Evolutionary conservation across 139 green algal species (phyloP), one percentile per base, ranked within the genome.

Genomic region (Tetradesmus lagerheimii): DNA sequence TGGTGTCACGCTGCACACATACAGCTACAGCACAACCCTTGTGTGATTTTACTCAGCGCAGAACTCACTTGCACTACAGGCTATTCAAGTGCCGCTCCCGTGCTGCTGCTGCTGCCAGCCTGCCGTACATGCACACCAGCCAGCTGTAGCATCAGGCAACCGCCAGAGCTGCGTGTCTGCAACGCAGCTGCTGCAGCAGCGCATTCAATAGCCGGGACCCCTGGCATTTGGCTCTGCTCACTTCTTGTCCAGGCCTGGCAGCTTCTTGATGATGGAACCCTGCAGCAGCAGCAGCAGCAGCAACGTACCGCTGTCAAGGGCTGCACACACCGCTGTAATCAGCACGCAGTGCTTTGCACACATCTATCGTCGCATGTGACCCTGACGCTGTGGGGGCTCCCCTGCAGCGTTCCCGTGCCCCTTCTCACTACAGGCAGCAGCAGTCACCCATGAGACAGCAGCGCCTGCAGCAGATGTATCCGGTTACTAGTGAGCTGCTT

Each of bases 211-310:
- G 15, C 9, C 5, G 25, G n/a, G n/a, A n/a, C n/a, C 66, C 2
- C 66, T 39, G 67, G 18, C 18, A 74, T 74, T 5, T 29, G 23
- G 76, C 16, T 29, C n/a, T 34, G 29, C 45, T 67, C 18, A 88
- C 64, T 88, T 88, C 85, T 95, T 94, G 35, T 93, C 91, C 31
- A 95, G 85, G 25, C 93, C 93, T 66, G 93, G 93, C 84, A 95
- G 91, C 89, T 91, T 83, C 76, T 91, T 91, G 20, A 62, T 84
- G 66, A 92, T 66, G 1, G 71, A 87, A 35, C 83, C 82, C 86
- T 89, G 71, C 64, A 77, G 14, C 11, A 18, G 27, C 29, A 16
- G 39, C 27, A 39, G 41, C 39, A 67, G 41, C 41, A 67, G 41
- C 29, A 71, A 23, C n/a, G 3, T 23, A 8, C 57, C 4, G 23